A percentile compares a stretch with the other conserved stretches of the same genome.
These are phyloP conservation scores for Lenwebbia sp. DNA, from an alignment of 345 rosid genomes.

Conservation along the genomic window DNA sequence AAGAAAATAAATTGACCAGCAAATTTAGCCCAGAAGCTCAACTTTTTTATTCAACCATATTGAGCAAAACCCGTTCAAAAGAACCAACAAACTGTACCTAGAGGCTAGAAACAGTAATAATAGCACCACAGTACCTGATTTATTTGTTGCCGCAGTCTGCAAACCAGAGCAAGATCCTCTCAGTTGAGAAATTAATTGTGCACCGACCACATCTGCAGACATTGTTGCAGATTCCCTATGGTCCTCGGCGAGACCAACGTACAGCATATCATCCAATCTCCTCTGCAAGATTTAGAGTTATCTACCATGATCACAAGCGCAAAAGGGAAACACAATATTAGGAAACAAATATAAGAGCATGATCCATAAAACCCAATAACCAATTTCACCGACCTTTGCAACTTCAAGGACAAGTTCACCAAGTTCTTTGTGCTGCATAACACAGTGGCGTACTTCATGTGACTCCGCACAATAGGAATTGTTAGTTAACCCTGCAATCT, in stretches of 20 bases:
- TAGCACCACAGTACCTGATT: conserved; percentile 23
- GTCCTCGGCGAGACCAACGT: conserved; percentile 88
- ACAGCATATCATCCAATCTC: conserved; percentile 87
- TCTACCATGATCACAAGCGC: conserved; percentile 28
- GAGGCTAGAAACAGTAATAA: background rate
- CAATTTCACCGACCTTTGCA: conserved; percentile 53
- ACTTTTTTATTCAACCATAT: background rate
- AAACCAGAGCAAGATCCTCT: conserved; percentile 16
- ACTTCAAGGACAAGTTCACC: conserved; percentile 73
- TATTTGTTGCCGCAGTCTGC: conserved; percentile 4
- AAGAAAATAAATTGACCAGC: background rate
- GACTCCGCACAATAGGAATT: conserved; percentile 64
- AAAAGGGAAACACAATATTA: conserved; percentile 9
- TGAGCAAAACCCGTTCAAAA: background rate
- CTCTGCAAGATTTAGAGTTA: conserved; percentile 63
- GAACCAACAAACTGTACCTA: background rate
- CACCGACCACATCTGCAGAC: conserved; percentile 87
- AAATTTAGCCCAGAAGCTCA: background rate
- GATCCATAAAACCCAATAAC: background rate
- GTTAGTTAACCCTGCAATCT: conserved; percentile 95
- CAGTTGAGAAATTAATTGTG: conserved; percentile 78
- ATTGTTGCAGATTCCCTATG: conserved; percentile 88
- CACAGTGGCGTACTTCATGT: conserved; percentile 82
- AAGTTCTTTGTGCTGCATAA: conserved; percentile 56
- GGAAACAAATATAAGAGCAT: conserved; percentile 1